These are phyloP conservation scores for Syzygium malaccense DNA, from an alignment of 441 rosid genomes.

Conservation along the genomic window DNA sequence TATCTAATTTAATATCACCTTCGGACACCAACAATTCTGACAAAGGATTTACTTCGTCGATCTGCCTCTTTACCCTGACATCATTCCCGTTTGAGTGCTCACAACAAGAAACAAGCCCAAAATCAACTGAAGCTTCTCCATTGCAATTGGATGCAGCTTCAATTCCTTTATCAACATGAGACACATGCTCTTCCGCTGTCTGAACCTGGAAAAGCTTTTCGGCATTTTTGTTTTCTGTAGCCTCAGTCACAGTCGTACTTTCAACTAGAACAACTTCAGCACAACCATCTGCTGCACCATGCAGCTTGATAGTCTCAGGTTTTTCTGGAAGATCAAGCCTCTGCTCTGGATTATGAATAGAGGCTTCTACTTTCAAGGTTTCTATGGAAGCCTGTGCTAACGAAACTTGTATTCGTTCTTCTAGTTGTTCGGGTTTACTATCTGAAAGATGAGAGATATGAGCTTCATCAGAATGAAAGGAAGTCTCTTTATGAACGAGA, in stretches of 20 bases:
- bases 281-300: neutral
- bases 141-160: neutral
- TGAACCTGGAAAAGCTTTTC: neutral
- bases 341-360: conserved; percentile 1
- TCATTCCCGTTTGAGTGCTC: neutral
- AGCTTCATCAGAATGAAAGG: neutral
- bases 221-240: neutral
- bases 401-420: neutral
- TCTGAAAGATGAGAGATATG: neutral
- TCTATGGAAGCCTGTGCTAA: conserved; percentile 3
- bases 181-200: neutral
- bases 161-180: neutral
- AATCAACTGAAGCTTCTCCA: neutral
- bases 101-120: neutral
- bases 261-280: neutral
- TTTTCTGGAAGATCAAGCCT: conserved; percentile 5
- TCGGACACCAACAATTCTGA: neutral
- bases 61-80: conserved; percentile 1
- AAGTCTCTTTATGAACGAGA: neutral
- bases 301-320: neutral
- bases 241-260: neutral
- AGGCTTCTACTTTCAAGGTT: neutral
- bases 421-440: neutral
- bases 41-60: neutral
- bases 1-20: neutral